Percentiles rank a stretch among this genome's conserved stretches.
Evolutionary conservation across 805 yeast species (phyloP).

Genomic region (Saccharomycopsis schoenii): DNA sequence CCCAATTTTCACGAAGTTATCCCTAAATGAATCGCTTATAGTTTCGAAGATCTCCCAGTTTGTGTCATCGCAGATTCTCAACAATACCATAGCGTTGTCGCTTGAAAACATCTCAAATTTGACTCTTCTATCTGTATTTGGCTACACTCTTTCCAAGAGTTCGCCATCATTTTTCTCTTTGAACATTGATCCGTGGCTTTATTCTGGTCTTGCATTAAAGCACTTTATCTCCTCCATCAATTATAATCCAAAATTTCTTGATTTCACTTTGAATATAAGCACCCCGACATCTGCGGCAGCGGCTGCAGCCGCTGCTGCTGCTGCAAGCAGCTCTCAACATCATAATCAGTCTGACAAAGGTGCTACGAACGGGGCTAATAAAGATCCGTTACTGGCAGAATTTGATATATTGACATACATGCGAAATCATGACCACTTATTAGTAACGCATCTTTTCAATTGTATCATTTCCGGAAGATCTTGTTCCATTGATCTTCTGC

Average conservation of each 20-base stretch:
- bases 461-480: slow-evolving; percentile 42
- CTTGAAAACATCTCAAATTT: slow-evolving; percentile 44
- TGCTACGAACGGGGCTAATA: neutral
- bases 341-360: slow-evolving; percentile 16
- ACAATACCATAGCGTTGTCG: slow-evolving; percentile 23
- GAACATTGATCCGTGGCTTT: slow-evolving; percentile 41
- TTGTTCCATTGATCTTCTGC: slow-evolving; percentile 37
- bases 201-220: slow-evolving; percentile 41
- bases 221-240: slow-evolving; percentile 31
- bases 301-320: neutral
- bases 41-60: slow-evolving; percentile 25
- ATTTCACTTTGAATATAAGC: slow-evolving; percentile 9
- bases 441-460: slow-evolving; percentile 41
- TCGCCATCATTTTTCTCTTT: slow-evolving; percentile 19
- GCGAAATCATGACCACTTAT: slow-evolving; percentile 44
- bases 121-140: slow-evolving; percentile 40
- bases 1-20: slow-evolving; percentile 24
- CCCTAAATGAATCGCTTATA: slow-evolving; percentile 33
- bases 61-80: slow-evolving; percentile 23
- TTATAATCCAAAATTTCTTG: slow-evolving; percentile 19
- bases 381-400: slow-evolving; percentile 21
- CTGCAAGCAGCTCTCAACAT: slow-evolving; percentile 1
- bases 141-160: slow-evolving; percentile 35
- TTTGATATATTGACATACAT: slow-evolving; percentile 38
- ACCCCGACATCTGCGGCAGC: neutral